Evolutionary conservation across 768 basidiomycete species (phyloP), one percentile per base, ranked within the genome.

Genomic region (Paxillus involutus): DNA sequence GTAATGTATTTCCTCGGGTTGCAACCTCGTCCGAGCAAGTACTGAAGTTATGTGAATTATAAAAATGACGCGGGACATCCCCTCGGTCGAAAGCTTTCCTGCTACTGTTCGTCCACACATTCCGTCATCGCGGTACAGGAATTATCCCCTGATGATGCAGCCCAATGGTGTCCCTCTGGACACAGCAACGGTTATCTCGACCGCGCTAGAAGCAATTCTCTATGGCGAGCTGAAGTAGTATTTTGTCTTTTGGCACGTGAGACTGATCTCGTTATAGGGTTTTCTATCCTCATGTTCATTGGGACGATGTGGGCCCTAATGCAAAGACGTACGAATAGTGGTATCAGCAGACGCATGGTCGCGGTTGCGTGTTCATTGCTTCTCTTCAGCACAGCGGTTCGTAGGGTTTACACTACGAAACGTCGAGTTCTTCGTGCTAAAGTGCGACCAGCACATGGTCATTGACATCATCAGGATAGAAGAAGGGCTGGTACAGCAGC

Each of bases 211-310:
- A 51, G 58, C 39, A 3, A 60, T 67, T 46, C 55, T 68, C 11
- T 67, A 66, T 56, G 65, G 67, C 63, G 32, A 55, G 54, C 41
- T 13, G 4, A 40, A 13, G 16, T 29, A 32, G 37, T 11, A 36
- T 2, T 21, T 26, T 17, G 17, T 44, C 37, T 3, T n/a, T 19
- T 26, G 10, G 17, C n/a, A 40, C n/a, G 35, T 12, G 12, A 11
- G 30, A 32, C 13, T 21, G 17, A 35, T 41, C 10, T 12, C 11
- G 29, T 9, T 16, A 16, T 41, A 71, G 70, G 68, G 6, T 59
- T 69, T 55, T 70, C 68, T 24, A 17, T 67, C 3, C 52, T 69
- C 21, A 64, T 71, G 70, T 71, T 67, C 52, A 59, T 63, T 1
- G 59, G 59, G 13, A 68, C 69, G 1, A 24, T 69, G 14, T 67